Percentiles rank a stretch among this genome's conserved stretches.
Evolutionary conservation across 176 grass and related monocot species (phyloP).

Genomic region (Puya raimondii): DNA sequence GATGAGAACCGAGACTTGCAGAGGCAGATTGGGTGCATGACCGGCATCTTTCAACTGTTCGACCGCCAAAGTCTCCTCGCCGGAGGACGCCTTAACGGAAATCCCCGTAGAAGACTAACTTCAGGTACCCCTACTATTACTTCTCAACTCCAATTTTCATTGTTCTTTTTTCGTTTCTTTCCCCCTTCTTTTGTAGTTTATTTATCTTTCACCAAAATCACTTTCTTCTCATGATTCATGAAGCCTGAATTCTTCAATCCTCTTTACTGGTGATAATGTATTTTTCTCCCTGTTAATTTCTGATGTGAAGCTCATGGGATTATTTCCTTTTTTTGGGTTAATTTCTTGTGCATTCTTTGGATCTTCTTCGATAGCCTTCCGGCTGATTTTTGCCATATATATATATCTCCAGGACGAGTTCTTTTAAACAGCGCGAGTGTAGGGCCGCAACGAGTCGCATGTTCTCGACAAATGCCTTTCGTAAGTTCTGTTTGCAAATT

Average conservation of each 20-base stretch:
- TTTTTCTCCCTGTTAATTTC: constrained; percentile 11
- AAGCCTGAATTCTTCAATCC: no score
- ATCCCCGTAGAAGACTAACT: constrained; percentile 18
- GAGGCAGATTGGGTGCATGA: constrained; percentile 75
- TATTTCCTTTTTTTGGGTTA: background rate
- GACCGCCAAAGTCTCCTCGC: constrained; percentile 60
- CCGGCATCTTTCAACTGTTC: constrained; percentile 82
- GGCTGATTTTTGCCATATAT: constrained; percentile 19
- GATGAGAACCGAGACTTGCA: constrained; percentile 64
- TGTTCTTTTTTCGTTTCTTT: background rate
- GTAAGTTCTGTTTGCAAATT: constrained; percentile 35
- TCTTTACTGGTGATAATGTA: background rate
- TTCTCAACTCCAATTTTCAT: background rate
- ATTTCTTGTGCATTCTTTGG: constrained; percentile 4
- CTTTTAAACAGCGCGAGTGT: constrained; percentile 41
- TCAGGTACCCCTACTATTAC: constrained; percentile 19
- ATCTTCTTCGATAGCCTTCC: background rate
- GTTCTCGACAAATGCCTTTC: constrained; percentile 41
- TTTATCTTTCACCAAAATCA: background rate
- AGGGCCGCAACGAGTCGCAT: constrained; percentile 39
- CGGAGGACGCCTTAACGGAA: constrained; percentile 16
- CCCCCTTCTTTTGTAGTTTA: background rate
- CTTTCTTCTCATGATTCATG: no score
- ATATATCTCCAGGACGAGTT: constrained; percentile 41
- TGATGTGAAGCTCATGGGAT: background rate